Evolutionary conservation across 257 asterid species (phyloP), one percentile per base, ranked within the genome.

Genomic region (Forsythia suspensa): DNA sequence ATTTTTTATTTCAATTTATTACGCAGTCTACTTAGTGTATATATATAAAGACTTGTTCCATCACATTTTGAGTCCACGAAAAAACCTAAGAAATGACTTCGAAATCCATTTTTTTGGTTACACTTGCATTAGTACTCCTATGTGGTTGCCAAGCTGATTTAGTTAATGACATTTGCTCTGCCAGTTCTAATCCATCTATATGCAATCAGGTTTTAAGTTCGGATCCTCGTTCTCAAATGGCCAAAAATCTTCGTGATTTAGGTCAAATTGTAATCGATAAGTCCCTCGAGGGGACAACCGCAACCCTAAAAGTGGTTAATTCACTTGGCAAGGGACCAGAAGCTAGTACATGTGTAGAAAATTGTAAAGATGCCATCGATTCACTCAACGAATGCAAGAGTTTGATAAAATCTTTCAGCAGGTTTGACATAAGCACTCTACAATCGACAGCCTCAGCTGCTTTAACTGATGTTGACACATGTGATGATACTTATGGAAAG

Each of bases 361-460:
- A 29, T 13, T 85, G 61, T 43, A n/a, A 40, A 0, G 70, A 83
- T 0, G 76, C 89, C 0, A 20, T 63, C 1, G 66, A 24, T 8
- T n/a, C 1, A 6, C 74, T 91, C 8, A 42, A 21, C 3, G 44
- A 80, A 0, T 81, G 83, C 15, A 39, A 52, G 79, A 0, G 1
- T 0, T 67, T 70, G 29, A 65, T 89, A 4, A 78, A 5, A 0
- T n/a, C 59, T 0, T 3, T 3, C 0, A 29, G 2, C 34, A 29
- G 2, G 2, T 1, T 29, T 29, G 79, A 76, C 6, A 20, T 8
- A 5, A 0, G 0, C 0, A 66, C 46, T 0, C 2, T 70, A 0
- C 63, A 55, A 24, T 29, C 82, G 0, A 42, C n/a, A 36, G 88
- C 41, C 2, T 81, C 91, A 0, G 86, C 85, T 0, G 91, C 95